These are phyloP conservation scores for Triticum dicoccoides DNA, from an alignment of 176 grass and related monocot species.

Conservation along the genomic window DNA sequence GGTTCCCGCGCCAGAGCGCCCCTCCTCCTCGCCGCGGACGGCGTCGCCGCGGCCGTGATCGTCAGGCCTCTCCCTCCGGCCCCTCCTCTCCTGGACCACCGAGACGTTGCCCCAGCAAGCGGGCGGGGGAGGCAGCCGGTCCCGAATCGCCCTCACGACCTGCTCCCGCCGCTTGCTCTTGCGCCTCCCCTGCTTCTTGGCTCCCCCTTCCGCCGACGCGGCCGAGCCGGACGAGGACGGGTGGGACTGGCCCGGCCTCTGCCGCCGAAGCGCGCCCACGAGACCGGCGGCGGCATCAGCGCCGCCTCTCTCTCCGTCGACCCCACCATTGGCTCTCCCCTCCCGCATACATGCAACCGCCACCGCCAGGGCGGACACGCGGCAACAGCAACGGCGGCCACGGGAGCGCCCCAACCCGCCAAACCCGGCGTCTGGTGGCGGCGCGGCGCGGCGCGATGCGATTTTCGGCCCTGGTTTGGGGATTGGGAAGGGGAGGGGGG, in stretches of 20 bases:
- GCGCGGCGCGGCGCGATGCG: neutral
- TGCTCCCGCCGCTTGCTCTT: constrained; percentile 17
- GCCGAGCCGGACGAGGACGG: constrained; percentile 1
- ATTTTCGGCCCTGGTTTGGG: neutral
- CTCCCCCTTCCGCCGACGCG: neutral
- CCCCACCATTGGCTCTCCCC: constrained; percentile 31
- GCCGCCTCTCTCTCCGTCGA: neutral
- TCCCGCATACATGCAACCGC: constrained; percentile 53
- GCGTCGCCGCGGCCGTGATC: neutral
- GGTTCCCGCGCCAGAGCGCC: neutral
- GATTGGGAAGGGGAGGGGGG: neutral
- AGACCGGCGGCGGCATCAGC: neutral
- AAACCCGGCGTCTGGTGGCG: neutral
- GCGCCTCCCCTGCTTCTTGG: constrained; percentile 14
- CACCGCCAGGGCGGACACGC: neutral
- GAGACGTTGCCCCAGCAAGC: constrained; percentile 39
- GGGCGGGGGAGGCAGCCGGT: constrained; percentile 28
- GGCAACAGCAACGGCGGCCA: neutral
- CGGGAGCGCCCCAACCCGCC: neutral
- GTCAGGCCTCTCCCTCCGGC: neutral
- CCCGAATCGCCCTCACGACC: constrained; percentile 32
- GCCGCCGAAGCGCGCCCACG: neutral
- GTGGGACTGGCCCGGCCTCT: neutral
- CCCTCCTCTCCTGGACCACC: constrained; percentile 14
- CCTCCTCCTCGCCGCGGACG: neutral